These are phyloP conservation scores for Citrus hindsii DNA, from an alignment of 345 rosid species.

Conservation along the genomic window DNA sequence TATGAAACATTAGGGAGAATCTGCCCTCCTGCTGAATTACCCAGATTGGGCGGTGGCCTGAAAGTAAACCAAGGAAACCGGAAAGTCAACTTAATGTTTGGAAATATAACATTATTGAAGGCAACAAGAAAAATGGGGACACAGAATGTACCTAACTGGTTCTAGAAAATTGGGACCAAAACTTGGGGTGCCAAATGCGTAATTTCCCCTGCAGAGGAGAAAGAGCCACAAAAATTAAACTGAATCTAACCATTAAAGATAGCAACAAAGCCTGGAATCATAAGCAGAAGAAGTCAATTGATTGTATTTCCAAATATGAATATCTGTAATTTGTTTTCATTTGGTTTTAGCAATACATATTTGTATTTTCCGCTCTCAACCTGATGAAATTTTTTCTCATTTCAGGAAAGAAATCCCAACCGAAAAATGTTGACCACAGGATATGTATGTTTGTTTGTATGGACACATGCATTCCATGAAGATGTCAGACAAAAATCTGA, in stretches of 20 bases:
- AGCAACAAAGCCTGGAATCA: neutral
- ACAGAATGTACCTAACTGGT: conserved; percentile 21
- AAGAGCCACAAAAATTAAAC: neutral
- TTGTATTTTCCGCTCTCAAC: neutral
- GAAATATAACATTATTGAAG: conserved; percentile 5
- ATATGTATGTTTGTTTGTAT: neutral
- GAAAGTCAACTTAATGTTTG: conserved; percentile 4
- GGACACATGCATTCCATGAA: neutral
- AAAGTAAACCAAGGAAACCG: conserved; percentile 7
- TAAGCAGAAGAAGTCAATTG: neutral
- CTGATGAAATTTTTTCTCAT: neutral
- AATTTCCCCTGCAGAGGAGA: conserved; percentile 33
- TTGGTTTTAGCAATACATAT: neutral
- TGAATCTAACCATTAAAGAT: neutral
- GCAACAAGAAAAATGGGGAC: neutral
- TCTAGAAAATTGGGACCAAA: conserved; percentile 29
- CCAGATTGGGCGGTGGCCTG: conserved; percentile 42
- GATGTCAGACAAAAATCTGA: neutral
- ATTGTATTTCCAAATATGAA: conserved; percentile 4
- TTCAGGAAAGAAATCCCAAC: neutral
- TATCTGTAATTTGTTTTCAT: neutral
- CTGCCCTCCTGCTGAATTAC: conserved; percentile 34
- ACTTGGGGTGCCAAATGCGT: conserved; percentile 23
- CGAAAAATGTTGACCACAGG: neutral
- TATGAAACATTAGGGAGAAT: conserved; percentile 42